These are phyloP conservation scores for Carallia pectinifolia DNA, from an alignment of 345 rosid genomes.

Conservation along the genomic window DNA sequence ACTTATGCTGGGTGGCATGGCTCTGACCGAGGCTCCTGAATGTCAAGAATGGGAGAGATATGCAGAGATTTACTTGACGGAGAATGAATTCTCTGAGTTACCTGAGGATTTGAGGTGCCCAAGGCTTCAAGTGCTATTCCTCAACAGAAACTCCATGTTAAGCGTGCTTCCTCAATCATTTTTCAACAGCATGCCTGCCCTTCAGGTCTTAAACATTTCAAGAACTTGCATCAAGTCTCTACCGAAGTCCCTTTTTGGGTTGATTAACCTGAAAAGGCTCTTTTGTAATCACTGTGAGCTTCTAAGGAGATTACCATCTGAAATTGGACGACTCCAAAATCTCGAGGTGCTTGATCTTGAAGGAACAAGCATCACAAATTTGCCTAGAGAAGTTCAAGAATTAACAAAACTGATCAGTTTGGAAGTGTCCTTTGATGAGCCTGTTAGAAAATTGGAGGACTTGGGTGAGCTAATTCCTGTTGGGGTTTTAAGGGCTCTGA, in stretches of 20 bases:
- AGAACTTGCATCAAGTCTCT: conserved; percentile 1
- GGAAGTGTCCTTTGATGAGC: conserved; percentile 1
- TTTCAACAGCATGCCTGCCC: too few relatives aligned
- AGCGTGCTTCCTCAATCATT: neutral
- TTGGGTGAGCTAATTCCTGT: too few relatives aligned
- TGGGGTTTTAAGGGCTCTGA: too few relatives aligned
- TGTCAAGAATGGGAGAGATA: neutral
- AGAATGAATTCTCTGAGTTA: neutral
- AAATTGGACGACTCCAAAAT: neutral
- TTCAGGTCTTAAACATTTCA: neutral
- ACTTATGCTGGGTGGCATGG: neutral
- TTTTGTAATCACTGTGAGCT: neutral
- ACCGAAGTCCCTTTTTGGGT: conserved; percentile 2
- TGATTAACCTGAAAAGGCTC: neutral
- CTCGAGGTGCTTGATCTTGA: conserved; percentile 15
- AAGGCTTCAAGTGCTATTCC: neutral
- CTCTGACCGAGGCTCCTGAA: neutral
- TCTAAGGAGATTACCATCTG: neutral
- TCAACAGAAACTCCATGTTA: neutral
- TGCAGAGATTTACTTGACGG: neutral
- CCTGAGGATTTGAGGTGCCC: conserved; percentile 2
- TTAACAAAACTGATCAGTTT: neutral
- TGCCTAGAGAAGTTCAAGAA: neutral
- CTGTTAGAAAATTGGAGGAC: neutral
- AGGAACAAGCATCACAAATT: neutral